These are phyloP conservation scores for Apiospora pterosperma DNA, from an alignment of 2,329 filamentous ascomycete species.

Conservation along the genomic window DNA sequence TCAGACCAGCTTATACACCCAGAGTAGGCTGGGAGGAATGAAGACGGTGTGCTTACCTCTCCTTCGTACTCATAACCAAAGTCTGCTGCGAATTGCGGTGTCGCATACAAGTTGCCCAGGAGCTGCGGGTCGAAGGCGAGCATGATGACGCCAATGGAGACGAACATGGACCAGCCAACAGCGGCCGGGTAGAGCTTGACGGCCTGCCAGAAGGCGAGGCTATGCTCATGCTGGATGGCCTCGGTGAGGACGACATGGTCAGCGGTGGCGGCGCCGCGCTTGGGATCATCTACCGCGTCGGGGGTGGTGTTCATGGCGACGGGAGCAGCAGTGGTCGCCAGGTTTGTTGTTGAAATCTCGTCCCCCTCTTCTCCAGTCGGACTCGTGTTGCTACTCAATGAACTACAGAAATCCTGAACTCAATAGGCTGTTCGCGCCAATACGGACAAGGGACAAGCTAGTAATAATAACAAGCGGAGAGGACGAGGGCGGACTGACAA, in stretches of 20 bases:
- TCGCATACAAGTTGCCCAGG: slow-evolving; percentile 55
- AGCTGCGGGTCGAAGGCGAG: slow-evolving; percentile 63
- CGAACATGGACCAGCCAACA: slow-evolving; percentile 54
- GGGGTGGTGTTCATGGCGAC: not conserved
- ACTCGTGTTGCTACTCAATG: not conserved
- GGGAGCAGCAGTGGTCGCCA: not conserved
- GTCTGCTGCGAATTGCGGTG: slow-evolving; percentile 31
- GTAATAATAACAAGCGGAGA: not conserved
- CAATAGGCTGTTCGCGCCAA: not conserved
- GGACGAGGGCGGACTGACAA: not conserved
- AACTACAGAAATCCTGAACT: not conserved
- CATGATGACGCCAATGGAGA: slow-evolving; percentile 60
- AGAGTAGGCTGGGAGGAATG: not conserved
- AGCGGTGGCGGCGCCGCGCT: slow-evolving; percentile 7
- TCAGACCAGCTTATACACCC: not conserved
- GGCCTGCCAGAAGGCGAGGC: slow-evolving; percentile 36
- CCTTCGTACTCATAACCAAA: slow-evolving; percentile 27
- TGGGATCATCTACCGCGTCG: slow-evolving; percentile 3
- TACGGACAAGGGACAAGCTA: not conserved
- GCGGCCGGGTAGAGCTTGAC: slow-evolving; percentile 41
- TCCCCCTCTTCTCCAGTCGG: not conserved
- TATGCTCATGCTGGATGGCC: slow-evolving; percentile 37
- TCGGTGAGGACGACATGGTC: slow-evolving; percentile 24
- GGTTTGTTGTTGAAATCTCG: not conserved
- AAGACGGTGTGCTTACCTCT: slow-evolving; percentile 18